phyloP scores from a whole-genome alignment of 2,329 filamentous ascomycete genomes.

The Zalaria obscura region DNA sequence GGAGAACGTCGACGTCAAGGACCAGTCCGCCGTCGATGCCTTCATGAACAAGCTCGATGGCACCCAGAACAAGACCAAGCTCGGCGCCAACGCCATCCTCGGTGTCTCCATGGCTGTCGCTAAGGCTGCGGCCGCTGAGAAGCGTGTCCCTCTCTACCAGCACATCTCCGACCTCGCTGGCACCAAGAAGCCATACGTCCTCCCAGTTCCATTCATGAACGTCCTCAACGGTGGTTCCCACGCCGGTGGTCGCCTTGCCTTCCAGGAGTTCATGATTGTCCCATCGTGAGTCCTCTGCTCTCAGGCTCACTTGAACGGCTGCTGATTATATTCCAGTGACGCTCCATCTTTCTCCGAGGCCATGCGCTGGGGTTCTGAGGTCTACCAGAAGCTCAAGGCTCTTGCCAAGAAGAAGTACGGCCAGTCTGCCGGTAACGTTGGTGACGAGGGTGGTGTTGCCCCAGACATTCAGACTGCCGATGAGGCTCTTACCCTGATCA shows the following conservation, averaged over 20 bases:
- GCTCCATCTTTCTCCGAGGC: constrained; percentile 90
- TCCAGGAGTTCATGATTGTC: constrained; percentile 45
- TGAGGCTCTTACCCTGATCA: constrained; percentile 94
- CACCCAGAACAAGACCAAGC: constrained; percentile 43
- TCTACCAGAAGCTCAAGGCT: constrained; percentile 94
- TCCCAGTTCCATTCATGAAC: constrained; percentile 45
- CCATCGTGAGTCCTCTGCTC: constrained; percentile 23
- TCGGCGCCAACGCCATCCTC: constrained; percentile 47
- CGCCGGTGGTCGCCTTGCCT: constrained; percentile 74
- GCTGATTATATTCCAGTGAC: constrained; percentile 32
- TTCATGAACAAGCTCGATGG: constrained; percentile 42
- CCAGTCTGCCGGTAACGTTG: constrained; percentile 96
- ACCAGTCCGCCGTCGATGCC: constrained; percentile 38
- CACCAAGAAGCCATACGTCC: constrained; percentile 38
- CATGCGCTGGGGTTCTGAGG: constrained; percentile 90
- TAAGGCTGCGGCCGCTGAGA: constrained; percentile 41
- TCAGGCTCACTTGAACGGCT: no score
- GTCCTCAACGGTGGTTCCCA: constrained; percentile 65
- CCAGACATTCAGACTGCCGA: constrained; percentile 95
- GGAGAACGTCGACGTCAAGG: constrained; percentile 38
- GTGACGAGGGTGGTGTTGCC: constrained; percentile 98
- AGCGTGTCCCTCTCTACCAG: constrained; percentile 42
- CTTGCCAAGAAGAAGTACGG: constrained; percentile 99
- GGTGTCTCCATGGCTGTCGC: constrained; percentile 46
- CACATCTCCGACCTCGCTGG: constrained; percentile 41